Percentiles rank a stretch among this genome's conserved stretches.
phyloP scores from a whole-genome alignment of 176 grass and related monocot species.

The Dactylis glomerata region DNA sequence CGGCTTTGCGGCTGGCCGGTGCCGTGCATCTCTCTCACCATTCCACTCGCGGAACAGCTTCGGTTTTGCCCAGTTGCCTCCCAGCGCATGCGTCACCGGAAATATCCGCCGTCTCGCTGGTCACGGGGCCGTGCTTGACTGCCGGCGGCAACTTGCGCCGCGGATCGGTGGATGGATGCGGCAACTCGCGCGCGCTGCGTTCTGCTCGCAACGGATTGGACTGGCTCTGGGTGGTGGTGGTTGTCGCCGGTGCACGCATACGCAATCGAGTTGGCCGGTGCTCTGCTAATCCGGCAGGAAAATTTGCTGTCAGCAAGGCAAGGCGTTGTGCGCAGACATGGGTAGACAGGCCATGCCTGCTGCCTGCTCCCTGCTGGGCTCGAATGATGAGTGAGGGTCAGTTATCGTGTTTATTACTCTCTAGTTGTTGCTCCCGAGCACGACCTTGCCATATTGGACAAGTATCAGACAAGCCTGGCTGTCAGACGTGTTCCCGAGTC shows the following conservation, averaged over 20 bases:
- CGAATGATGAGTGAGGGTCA: background rate
- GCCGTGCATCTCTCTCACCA: slow-evolving; percentile 27
- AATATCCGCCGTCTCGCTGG: slow-evolving; percentile 14
- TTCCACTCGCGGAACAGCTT: background rate
- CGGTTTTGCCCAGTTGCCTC: slow-evolving; percentile 9
- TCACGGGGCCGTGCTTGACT: background rate
- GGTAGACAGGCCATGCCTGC: background rate
- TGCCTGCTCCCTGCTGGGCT: background rate
- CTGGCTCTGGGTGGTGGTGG: no score
- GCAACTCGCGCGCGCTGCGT: background rate
- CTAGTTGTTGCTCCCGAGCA: background rate
- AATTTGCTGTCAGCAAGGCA: background rate
- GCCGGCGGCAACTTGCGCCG: background rate
- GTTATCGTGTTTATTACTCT: background rate
- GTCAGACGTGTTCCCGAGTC: background rate
- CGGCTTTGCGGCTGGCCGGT: slow-evolving; percentile 44
- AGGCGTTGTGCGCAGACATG: background rate
- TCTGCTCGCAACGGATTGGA: background rate
- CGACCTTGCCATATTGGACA: background rate
- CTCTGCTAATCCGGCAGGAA: background rate
- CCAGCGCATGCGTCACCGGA: background rate
- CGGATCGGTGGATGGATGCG: background rate
- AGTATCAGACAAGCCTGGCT: background rate
- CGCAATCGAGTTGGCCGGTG: background rate
- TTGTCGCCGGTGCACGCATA: background rate